Base-by-base conservation (phyloP, 352 stramenopile genomes). In the Phytophthora crassamura region DNA sequence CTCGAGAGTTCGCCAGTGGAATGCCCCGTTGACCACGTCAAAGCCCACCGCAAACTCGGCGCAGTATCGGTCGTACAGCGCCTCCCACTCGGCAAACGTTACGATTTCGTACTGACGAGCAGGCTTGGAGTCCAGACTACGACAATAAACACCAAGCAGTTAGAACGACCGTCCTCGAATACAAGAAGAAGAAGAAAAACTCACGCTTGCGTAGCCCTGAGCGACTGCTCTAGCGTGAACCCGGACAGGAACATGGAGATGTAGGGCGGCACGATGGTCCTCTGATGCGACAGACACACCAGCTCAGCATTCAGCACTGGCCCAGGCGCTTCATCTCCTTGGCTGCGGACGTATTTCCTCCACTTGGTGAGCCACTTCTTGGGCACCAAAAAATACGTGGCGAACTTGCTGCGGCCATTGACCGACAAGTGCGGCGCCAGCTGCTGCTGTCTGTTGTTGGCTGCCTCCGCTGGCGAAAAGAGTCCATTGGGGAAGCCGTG, bases 181-280 rank as follows among this genome's bases (percentile, higher is more conserved):
- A 12, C 32, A n/a, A n/a, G n/a, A 45, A 42, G 10, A 18, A 62
- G 7, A 45, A 7, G 2, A 25, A 47, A 3, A 16, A 85, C 77
- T 57, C 76, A 90, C 83, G 64, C 80, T 72, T 95, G 86, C 0
- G 82, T 91, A 12, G 80, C 78, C 36, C 88, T 83, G 43, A 93
- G 77, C 34, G 84, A 90, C 40, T 91, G 72, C 41, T 94, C 84
- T 25, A 95, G 75, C 18, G 84, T 88, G 51, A 90, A 94, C 5
- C 86, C 88, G 1, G 80, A 90, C 55, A 96, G 70, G 67, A 96
- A 96, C 73, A 96, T 90, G 28, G 83, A 93, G 49, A 96, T 89
- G 55, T 93, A 92, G 10, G 84, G 75, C 39, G 88, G 88, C 41
- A 95, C 79, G 42, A 96, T 88, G 9, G 86, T 86, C 15, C 80